Evolutionary conservation across 2,329 filamentous ascomycete species (phyloP).

Genomic region (Calonectria naviculata): DNA sequence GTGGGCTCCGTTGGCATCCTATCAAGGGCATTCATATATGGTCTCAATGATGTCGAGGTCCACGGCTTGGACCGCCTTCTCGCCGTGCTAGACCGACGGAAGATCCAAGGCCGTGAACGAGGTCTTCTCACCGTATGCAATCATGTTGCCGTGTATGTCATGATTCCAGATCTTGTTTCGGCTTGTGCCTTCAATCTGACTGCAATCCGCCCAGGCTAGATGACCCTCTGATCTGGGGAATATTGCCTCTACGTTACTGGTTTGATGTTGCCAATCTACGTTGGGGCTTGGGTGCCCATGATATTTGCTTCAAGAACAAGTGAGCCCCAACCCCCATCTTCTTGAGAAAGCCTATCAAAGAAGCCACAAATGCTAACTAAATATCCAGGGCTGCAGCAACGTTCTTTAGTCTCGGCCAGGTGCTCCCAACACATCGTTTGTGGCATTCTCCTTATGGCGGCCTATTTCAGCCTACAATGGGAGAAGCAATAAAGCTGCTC

Average conservation of each 20-base stretch:
- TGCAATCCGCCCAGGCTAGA: slow-evolving; percentile 76
- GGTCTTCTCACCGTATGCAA: slow-evolving; percentile 81
- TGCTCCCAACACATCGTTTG: slow-evolving; percentile 86
- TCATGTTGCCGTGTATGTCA: slow-evolving; percentile 53
- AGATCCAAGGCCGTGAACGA: slow-evolving; percentile 71
- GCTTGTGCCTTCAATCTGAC: slow-evolving; percentile 10
- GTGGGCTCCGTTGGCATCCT: slow-evolving; percentile 80
- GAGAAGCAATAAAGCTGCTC: slow-evolving; percentile 85
- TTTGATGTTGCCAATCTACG: slow-evolving; percentile 80
- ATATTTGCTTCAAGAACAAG: slow-evolving; percentile 94
- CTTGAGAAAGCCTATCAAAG: not conserved
- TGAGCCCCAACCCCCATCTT: slow-evolving; percentile 50
- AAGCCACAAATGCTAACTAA: not conserved
- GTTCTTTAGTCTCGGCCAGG: slow-evolving; percentile 92
- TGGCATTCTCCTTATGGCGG: slow-evolving; percentile 85
- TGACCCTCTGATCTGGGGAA: slow-evolving; percentile 94
- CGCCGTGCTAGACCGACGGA: slow-evolving; percentile 78
- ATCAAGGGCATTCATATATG: slow-evolving; percentile 80
- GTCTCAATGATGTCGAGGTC: slow-evolving; percentile 79
- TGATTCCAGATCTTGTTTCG: not conserved
- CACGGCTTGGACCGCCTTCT: slow-evolving; percentile 82
- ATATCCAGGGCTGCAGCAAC: slow-evolving; percentile 70
- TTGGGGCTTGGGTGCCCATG: slow-evolving; percentile 92
- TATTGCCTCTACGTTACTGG: slow-evolving; percentile 79
- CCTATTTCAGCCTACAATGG: slow-evolving; percentile 89